Evolutionary conservation across 2,329 filamentous ascomycete species (phyloP).

Genomic region (Rhinocladiella mackenziei): DNA sequence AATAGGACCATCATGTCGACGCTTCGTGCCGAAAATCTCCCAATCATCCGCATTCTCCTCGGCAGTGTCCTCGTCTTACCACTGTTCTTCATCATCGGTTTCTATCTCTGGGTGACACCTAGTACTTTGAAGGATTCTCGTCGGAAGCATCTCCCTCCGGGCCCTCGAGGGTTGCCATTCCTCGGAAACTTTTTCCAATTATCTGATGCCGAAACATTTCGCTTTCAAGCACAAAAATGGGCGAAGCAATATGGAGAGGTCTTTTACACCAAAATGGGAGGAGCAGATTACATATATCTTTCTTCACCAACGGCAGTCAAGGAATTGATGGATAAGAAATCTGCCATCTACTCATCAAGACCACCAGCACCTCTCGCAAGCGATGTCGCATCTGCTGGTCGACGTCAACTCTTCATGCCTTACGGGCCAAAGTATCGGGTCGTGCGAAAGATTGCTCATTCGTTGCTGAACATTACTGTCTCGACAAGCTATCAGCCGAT

Average conservation of each 20-base stretch:
- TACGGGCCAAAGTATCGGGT: constrained; percentile 48
- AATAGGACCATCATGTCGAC: no score
- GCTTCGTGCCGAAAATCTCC: constrained; percentile 20
- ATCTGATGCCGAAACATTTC: constrained; percentile 28
- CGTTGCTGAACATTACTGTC: constrained; percentile 45
- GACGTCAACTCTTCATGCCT: constrained; percentile 47
- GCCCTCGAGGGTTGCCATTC: constrained; percentile 21
- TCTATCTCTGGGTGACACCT: constrained; percentile 23
- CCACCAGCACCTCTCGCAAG: constrained; percentile 30
- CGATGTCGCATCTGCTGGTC: constrained; percentile 35
- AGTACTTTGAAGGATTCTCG: constrained; percentile 29
- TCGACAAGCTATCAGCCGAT: constrained; percentile 46
- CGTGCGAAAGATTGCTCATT: constrained; percentile 42
- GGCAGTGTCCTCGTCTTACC: constrained; percentile 33
- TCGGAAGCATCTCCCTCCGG: constrained; percentile 20
- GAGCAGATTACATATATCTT: constrained; percentile 38
- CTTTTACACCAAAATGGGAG: constrained; percentile 34
- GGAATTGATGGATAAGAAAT: constrained; percentile 48
- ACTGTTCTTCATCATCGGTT: constrained; percentile 24
- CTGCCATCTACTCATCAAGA: constrained; percentile 40
- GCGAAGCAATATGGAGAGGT: constrained; percentile 36
- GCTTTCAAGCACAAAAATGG: constrained; percentile 35
- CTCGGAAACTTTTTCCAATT: constrained; percentile 23
- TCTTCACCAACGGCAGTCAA: constrained; percentile 50
- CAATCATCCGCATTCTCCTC: constrained; percentile 32